These are phyloP conservation scores for Pseudodiploospora longispora DNA, from an alignment of 2,329 filamentous ascomycete species.

Conservation along the genomic window DNA sequence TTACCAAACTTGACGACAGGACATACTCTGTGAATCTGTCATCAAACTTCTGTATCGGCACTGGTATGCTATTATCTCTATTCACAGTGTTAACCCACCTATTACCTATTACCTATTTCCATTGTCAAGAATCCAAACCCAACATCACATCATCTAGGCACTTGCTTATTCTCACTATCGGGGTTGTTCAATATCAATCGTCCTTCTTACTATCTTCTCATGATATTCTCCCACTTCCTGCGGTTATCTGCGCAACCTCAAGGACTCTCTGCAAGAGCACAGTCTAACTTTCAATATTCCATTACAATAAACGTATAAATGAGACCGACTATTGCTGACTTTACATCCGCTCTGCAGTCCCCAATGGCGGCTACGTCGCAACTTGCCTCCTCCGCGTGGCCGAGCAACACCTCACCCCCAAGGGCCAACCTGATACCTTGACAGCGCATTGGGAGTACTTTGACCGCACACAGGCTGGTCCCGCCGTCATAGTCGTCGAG, in stretches of 20 bases:
- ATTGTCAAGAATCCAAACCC: too few relatives aligned
- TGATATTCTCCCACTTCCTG: too few relatives aligned
- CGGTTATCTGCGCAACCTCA: too few relatives aligned
- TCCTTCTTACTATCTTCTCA: too few relatives aligned
- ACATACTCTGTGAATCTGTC: conserved; percentile 5
- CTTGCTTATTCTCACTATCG: too few relatives aligned
- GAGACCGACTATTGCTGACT: background rate
- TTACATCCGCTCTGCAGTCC: conserved; percentile 20
- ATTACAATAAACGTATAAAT: too few relatives aligned
- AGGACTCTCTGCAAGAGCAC: too few relatives aligned
- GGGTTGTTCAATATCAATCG: too few relatives aligned
- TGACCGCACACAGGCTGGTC: conserved; percentile 28
- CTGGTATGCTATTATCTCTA: conserved; percentile 1
- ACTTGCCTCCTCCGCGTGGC: conserved; percentile 30
- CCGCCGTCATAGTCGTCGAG: conserved; percentile 29
- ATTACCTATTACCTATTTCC: too few relatives aligned
- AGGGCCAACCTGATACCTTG: conserved; percentile 29
- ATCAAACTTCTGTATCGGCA: conserved; percentile 6
- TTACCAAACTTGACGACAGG: conserved; percentile 5
- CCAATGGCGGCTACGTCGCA: conserved; percentile 39
- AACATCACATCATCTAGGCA: too few relatives aligned
- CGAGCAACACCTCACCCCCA: conserved; percentile 22
- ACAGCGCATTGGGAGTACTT: conserved; percentile 35
- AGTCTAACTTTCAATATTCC: too few relatives aligned
- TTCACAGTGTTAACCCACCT: too few relatives aligned